phyloP scores from a whole-genome alignment of 495 filamentous ascomycete species.

The Echria macrotheca region DNA sequence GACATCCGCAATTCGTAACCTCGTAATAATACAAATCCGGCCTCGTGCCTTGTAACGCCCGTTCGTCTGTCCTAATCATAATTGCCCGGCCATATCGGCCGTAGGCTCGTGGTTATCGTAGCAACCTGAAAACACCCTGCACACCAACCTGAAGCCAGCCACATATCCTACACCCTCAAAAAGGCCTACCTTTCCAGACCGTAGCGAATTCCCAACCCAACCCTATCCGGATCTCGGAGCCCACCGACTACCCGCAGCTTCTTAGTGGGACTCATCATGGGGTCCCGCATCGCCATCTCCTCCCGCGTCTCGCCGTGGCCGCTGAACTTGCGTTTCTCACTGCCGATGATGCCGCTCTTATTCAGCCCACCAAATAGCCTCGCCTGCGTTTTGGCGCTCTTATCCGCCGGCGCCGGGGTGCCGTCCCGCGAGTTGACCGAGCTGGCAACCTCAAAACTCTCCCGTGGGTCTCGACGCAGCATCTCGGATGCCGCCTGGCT shows the following conservation, averaged over 20 bases:
- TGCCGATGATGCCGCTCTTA: constrained; percentile 40
- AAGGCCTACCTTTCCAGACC: constrained; percentile 28
- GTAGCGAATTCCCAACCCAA: constrained; percentile 62
- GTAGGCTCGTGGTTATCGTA: no score
- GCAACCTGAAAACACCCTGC: no score
- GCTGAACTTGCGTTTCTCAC: constrained; percentile 56
- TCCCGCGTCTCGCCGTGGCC: constrained; percentile 35
- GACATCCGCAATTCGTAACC: not conserved
- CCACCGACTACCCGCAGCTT: constrained; percentile 50
- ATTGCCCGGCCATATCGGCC: no score
- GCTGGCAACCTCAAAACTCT: constrained; percentile 44
- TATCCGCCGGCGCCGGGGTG: constrained; percentile 39
- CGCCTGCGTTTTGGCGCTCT: constrained; percentile 51
- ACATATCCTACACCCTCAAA: no score
- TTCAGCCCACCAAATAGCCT: constrained; percentile 65
- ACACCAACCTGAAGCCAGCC: no score
- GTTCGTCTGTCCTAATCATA: not conserved
- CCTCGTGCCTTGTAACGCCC: not conserved
- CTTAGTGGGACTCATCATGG: constrained; percentile 46
- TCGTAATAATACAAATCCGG: not conserved
- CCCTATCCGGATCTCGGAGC: constrained; percentile 27
- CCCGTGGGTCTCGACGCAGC: constrained; percentile 47
- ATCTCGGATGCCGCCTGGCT: constrained; percentile 52
- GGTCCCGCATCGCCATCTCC: constrained; percentile 24
- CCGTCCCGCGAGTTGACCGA: constrained; percentile 38